These are phyloP conservation scores for Chlamydomonas incerta DNA, from an alignment of 139 green algal species.

Conservation along the genomic window DNA sequence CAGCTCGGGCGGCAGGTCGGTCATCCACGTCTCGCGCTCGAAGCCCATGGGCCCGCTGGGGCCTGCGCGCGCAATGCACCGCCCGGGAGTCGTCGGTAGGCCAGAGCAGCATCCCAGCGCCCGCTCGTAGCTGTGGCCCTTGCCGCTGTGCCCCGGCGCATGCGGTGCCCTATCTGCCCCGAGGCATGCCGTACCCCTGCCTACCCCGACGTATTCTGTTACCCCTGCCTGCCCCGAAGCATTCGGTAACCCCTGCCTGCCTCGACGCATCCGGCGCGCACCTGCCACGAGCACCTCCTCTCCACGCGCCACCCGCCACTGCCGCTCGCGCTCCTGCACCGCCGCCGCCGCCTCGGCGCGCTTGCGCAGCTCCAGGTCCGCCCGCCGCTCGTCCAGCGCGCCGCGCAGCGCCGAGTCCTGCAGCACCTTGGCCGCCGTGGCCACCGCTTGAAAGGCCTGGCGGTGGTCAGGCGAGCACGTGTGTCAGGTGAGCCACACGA, in stretches of 20 bases:
- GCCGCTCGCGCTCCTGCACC: slow-evolving; percentile 66
- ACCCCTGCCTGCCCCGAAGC: too few relatives aligned
- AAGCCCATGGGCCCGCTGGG: background rate
- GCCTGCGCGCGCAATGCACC: slow-evolving; percentile 4
- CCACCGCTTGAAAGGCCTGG: slow-evolving; percentile 80
- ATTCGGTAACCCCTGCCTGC: too few relatives aligned
- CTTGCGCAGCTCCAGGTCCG: slow-evolving; percentile 71
- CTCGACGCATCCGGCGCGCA: too few relatives aligned
- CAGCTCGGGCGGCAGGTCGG: slow-evolving; percentile 74
- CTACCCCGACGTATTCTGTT: too few relatives aligned
- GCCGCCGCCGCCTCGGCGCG: slow-evolving; percentile 59
- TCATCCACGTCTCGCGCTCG: slow-evolving; percentile 85
- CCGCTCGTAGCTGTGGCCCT: too few relatives aligned
- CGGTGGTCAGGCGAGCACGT: too few relatives aligned
- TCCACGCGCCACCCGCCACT: slow-evolving; percentile 77
- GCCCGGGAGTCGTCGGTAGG: too few relatives aligned
- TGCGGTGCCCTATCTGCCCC: too few relatives aligned
- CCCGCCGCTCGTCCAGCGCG: slow-evolving; percentile 62
- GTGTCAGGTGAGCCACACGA: too few relatives aligned
- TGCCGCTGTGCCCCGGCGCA: too few relatives aligned
- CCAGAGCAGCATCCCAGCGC: too few relatives aligned
- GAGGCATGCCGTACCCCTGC: too few relatives aligned
- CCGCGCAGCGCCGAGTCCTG: slow-evolving; percentile 60
- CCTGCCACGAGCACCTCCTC: slow-evolving; percentile 38
- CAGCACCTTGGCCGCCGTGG: slow-evolving; percentile 70